These are phyloP conservation scores for Hyaloperonospora arabidopsidis DNA, from an alignment of 352 stramenopile genomes.

Conservation along the genomic window DNA sequence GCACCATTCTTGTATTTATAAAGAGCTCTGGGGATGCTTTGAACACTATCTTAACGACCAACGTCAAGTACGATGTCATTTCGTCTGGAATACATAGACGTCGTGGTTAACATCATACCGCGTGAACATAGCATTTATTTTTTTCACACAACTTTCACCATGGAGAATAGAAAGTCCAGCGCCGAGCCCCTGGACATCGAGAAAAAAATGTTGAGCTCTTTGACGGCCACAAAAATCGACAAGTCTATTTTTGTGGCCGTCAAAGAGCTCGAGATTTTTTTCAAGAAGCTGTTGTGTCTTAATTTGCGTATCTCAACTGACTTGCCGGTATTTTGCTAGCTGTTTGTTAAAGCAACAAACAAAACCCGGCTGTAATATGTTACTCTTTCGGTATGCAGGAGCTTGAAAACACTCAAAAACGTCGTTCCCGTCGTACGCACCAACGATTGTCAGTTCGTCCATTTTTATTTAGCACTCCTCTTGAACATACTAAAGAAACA, in stretches of 20 bases:
- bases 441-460: slow-evolving; percentile 71
- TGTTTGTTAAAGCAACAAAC: slow-evolving; percentile 83
- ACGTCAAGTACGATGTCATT: slow-evolving; percentile 75
- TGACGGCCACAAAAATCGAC: too few species aligned
- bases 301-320: slow-evolving; percentile 32
- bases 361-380: slow-evolving; percentile 57
- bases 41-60: slow-evolving; percentile 82
- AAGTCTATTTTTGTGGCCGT: slow-evolving; percentile 63
- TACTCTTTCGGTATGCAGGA: slow-evolving; percentile 51
- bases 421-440: slow-evolving; percentile 77
- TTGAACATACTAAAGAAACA: slow-evolving; percentile 26
- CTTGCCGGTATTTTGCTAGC: slow-evolving; percentile 37
- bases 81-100: slow-evolving; percentile 73
- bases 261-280: slow-evolving; percentile 78
- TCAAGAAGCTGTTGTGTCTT: slow-evolving; percentile 48
- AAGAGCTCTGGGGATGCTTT: slow-evolving; percentile 65
- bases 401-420: slow-evolving; percentile 83
- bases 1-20: slow-evolving; percentile 42
- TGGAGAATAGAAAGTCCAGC: slow-evolving; percentile 82
- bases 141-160: slow-evolving; percentile 60
- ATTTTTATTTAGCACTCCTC: slow-evolving; percentile 57
- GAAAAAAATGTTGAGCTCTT: too few species aligned
- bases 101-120: slow-evolving; percentile 81
- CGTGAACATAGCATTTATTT: slow-evolving; percentile 70
- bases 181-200: slow-evolving; percentile 79